Evolutionary conservation across 2,329 filamentous ascomycete species (phyloP).

Genomic region (Ascochyta lentis): DNA sequence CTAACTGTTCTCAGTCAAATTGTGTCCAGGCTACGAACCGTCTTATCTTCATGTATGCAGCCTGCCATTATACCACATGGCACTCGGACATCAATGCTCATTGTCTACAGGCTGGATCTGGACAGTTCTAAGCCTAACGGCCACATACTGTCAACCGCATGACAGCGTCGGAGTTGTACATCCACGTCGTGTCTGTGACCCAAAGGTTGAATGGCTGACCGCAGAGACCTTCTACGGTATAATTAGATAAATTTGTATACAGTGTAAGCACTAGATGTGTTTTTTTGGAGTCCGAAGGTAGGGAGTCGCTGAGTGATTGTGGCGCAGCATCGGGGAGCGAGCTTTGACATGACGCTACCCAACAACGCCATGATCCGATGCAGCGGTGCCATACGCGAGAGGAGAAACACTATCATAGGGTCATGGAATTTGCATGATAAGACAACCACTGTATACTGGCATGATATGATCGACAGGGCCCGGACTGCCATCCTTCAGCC

Average conservation of each 20-base stretch:
- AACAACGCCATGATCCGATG: neutral
- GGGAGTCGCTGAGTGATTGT: neutral
- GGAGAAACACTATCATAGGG: neutral
- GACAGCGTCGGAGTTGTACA: neutral
- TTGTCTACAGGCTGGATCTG: neutral
- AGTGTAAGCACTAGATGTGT: neutral
- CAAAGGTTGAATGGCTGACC: neutral
- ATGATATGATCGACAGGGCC: neutral
- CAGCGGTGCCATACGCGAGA: neutral
- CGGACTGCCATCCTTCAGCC: neutral
- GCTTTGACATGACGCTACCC: neutral
- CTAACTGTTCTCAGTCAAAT: constrained; percentile 1
- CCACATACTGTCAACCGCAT: neutral
- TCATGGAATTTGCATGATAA: neutral
- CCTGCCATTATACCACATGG: neutral
- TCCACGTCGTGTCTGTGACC: too few species aligned
- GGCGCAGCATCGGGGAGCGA: neutral
- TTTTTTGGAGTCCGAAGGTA: neutral
- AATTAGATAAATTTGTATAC: neutral
- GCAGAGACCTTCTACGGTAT: neutral
- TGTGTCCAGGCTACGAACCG: neutral
- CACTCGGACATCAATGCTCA: neutral
- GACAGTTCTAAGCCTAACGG: neutral
- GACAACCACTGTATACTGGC: constrained; percentile 1
- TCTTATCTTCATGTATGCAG: neutral